phyloP scores from a whole-genome alignment of 2,329 filamentous ascomycete species.

The Alternaria sp. region DNA sequence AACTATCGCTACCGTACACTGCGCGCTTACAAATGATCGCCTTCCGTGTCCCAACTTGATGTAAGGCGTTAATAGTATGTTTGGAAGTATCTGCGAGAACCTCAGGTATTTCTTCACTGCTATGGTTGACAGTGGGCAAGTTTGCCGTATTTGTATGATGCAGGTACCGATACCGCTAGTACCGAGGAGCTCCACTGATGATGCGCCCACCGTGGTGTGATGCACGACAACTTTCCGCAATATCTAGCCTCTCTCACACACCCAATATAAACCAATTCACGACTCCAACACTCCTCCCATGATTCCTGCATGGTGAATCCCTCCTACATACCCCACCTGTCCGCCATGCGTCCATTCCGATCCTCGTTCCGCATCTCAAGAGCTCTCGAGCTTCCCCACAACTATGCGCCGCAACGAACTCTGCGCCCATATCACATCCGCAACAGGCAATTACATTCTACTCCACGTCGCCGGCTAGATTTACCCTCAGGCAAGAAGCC shows the following conservation, averaged over 20 bases:
- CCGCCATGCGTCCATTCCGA: conserved; percentile 42
- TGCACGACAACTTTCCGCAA: conserved; percentile 23
- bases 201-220: conserved; percentile 47
- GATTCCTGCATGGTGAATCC: conserved; percentile 24
- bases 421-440: conserved; percentile 30
- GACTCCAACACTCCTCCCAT: conserved; percentile 15
- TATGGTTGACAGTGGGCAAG: neutral
- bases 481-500: conserved; percentile 32
- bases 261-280: conserved; percentile 18
- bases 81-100: neutral
- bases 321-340: conserved; percentile 22
- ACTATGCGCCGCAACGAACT: conserved; percentile 34
- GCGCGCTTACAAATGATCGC: neutral
- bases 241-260: conserved; percentile 9
- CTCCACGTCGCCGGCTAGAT: conserved; percentile 33
- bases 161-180: conserved; percentile 21
- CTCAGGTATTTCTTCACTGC: neutral
- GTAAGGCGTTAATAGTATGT: neutral
- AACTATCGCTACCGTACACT: neutral
- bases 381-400: conserved; percentile 39
- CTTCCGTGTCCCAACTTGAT: neutral
- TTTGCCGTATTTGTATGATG: conserved; percentile 31
- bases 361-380: conserved; percentile 35
- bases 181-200: conserved; percentile 26
- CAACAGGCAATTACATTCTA: conserved; percentile 19